Evolutionary conservation across 495 filamentous ascomycete genomes (phyloP).

Genomic region (Trichoderma gamsii): DNA sequence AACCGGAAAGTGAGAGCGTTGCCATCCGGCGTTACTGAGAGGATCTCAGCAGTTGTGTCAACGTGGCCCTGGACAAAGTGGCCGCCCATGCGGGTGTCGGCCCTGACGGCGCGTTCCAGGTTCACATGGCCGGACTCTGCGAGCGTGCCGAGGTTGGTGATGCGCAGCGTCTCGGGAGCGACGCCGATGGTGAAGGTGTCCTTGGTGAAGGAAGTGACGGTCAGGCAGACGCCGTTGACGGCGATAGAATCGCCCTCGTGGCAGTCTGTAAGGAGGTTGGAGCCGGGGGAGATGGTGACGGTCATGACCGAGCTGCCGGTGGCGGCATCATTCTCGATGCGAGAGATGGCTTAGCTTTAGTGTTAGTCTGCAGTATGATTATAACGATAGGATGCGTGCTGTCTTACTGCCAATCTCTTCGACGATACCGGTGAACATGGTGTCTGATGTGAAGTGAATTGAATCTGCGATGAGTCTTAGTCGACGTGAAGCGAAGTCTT

Average conservation of each 20-base stretch:
- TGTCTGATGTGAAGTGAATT: constrained; percentile 20
- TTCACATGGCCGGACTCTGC: constrained; percentile 57
- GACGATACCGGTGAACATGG: constrained; percentile 96
- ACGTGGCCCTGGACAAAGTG: constrained; percentile 92
- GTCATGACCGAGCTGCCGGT: constrained; percentile 84
- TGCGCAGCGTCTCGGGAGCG: constrained; percentile 91
- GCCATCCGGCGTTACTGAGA: constrained; percentile 65
- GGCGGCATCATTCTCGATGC: constrained; percentile 71
- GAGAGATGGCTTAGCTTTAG: constrained; percentile 66
- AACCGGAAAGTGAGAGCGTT: constrained; percentile 86
- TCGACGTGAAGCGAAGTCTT: background rate
- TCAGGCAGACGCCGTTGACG: constrained; percentile 88
- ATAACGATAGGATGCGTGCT: background rate
- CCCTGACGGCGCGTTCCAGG: constrained; percentile 86
- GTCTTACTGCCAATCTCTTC: constrained; percentile 85
- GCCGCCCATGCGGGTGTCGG: constrained; percentile 82
- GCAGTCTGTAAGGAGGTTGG: constrained; percentile 71
- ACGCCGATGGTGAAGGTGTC: constrained; percentile 81
- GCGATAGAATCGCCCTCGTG: constrained; percentile 88
- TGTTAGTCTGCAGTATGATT: constrained; percentile 22
- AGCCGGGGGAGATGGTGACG: constrained; percentile 57
- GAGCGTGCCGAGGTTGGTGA: constrained; percentile 83
- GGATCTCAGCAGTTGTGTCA: constrained; percentile 74
- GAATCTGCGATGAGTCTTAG: background rate
- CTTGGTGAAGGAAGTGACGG: constrained; percentile 69